Conservation (phyloP, 2,329 filamentous ascomycete genomes). For the Basipetospora chlamydospora region DNA sequence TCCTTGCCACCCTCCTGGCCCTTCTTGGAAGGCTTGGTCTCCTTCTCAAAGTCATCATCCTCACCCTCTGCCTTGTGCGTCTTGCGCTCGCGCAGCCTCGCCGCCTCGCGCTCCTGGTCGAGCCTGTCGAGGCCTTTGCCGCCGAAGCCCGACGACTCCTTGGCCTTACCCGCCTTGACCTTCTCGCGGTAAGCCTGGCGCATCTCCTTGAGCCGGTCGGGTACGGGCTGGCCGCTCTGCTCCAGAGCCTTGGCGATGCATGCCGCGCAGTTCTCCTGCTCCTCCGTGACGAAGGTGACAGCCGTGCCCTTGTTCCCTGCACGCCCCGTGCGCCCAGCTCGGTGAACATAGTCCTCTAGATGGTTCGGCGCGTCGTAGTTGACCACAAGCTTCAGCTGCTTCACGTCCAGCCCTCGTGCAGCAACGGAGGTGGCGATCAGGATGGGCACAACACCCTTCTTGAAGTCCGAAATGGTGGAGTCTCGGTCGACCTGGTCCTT, state of each 20-base stretch:
- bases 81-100: slow-evolving; percentile 73
- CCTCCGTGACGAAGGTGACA: slow-evolving; percentile 82
- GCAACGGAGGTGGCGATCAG: slow-evolving; percentile 92
- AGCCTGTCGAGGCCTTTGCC: slow-evolving; percentile 87
- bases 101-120: slow-evolving; percentile 79
- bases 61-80: slow-evolving; percentile 79
- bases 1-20: slow-evolving; percentile 54
- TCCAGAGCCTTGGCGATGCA: slow-evolving; percentile 86
- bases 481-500: slow-evolving; percentile 90
- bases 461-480: slow-evolving; percentile 86
- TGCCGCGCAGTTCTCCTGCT: slow-evolving; percentile 80
- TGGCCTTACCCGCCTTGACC: slow-evolving; percentile 83
- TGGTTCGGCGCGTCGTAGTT: slow-evolving; percentile 94
- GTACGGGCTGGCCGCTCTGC: slow-evolving; percentile 75
- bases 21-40: slow-evolving; percentile 59
- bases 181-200: slow-evolving; percentile 69
- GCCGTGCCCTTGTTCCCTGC: slow-evolving; percentile 91
- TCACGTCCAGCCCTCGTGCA: slow-evolving; percentile 87
- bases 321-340: slow-evolving; percentile 82
- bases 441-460: slow-evolving; percentile 76
- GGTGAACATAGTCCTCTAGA: slow-evolving; percentile 91
- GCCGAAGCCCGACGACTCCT: slow-evolving; percentile 79
- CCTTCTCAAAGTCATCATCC: slow-evolving; percentile 70
- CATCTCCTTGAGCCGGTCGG: slow-evolving; percentile 52
- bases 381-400: slow-evolving; percentile 87